phyloP scores from a whole-genome alignment of 2,329 filamentous ascomycete genomes.

The Botrytis porri region DNA sequence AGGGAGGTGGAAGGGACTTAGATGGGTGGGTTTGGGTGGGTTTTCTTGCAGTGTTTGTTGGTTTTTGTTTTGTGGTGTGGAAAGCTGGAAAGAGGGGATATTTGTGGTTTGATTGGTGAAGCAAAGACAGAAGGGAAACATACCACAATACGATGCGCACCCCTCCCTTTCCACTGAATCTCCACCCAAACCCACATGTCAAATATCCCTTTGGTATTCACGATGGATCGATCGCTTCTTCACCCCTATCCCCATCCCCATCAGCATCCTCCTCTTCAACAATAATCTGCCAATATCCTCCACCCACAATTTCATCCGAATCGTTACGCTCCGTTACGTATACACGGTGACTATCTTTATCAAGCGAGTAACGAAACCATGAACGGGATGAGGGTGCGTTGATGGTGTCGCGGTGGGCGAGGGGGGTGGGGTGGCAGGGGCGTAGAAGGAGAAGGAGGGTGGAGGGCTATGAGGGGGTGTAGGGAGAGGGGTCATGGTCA shows the following conservation, averaged over 20 bases:
- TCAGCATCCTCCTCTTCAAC: neutral
- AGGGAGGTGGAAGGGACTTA: neutral
- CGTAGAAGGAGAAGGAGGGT: too few relatives aligned
- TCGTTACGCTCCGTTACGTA: accelerated
- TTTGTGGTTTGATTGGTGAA: too few relatives aligned
- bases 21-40: too few relatives aligned
- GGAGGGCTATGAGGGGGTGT: too few relatives aligned
- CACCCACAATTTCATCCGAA: neutral
- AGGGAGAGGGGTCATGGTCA: too few relatives aligned
- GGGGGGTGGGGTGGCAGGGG: too few relatives aligned
- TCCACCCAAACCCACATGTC: neutral
- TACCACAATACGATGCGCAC: neutral
- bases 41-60: too few relatives aligned
- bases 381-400: neutral
- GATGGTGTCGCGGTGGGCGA: neutral
- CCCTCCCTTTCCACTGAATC: neutral
- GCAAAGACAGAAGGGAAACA: neutral
- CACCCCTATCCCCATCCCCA: too few relatives aligned
- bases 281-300: neutral
- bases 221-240: too few relatives aligned
- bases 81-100: too few relatives aligned
- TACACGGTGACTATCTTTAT: neutral
- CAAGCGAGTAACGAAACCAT: neutral
- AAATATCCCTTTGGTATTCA: neutral
- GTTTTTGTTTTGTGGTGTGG: too few relatives aligned